These are phyloP conservation scores for Lactarius indigo DNA, from an alignment of 768 basidiomycete species.

Conservation along the genomic window DNA sequence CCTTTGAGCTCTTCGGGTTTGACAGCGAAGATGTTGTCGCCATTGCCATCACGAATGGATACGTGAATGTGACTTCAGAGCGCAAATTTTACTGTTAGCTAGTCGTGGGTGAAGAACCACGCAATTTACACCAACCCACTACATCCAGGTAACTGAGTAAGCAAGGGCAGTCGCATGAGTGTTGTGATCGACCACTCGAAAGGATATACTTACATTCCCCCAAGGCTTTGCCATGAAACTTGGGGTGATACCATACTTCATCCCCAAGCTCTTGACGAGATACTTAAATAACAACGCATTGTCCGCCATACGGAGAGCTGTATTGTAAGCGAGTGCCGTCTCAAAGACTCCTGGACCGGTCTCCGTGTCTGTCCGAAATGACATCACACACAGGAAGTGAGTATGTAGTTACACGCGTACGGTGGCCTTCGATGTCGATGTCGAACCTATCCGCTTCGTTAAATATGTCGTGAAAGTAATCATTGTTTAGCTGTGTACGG, in stretches of 20 bases:
- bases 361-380: constrained; percentile 67
- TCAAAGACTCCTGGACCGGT: constrained; percentile 88
- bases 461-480: constrained; percentile 87
- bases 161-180: constrained; percentile 1
- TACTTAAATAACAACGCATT: constrained; percentile 93
- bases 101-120: constrained; percentile 1
- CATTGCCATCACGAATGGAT: constrained; percentile 65
- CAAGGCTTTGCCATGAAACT: constrained; percentile 99
- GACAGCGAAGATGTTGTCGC: constrained; percentile 78
- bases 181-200: not conserved
- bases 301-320: constrained; percentile 79
- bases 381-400: not conserved
- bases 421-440: constrained; percentile 82
- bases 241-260: constrained; percentile 83
- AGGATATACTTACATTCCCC: constrained; percentile 57
- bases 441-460: constrained; percentile 70
- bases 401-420: constrained; percentile 36
- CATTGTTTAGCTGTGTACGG: constrained; percentile 82
- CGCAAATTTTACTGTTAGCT: constrained; percentile 1
- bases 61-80: constrained; percentile 80
- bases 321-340: constrained; percentile 83
- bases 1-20: constrained; percentile 52
- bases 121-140: constrained; percentile 61
- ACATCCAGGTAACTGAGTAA: constrained; percentile 81
- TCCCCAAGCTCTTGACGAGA: constrained; percentile 86